Evolutionary conservation across 768 basidiomycete genomes (phyloP).

Genomic region (Leccinum olivaceopallidum): DNA sequence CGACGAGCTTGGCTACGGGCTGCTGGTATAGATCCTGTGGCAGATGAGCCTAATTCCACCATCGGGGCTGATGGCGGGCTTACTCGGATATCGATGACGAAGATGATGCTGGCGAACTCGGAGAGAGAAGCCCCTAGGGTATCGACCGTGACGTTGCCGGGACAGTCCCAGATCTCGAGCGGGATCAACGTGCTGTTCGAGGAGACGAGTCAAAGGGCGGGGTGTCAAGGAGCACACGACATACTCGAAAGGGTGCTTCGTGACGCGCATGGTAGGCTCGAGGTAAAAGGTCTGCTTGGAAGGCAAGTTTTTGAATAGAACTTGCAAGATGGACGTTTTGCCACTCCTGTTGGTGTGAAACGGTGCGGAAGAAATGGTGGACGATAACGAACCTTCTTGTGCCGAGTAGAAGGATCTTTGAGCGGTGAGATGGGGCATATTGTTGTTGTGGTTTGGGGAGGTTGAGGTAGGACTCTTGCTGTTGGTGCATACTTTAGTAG

Average conservation of each 20-base stretch:
- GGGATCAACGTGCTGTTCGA: conserved; percentile 80
- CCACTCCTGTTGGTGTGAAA: conserved; percentile 60
- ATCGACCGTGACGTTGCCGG: conserved; percentile 79
- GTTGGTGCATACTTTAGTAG: conserved; percentile 4
- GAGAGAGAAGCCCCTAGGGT: conserved; percentile 74
- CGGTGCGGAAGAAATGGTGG: not conserved
- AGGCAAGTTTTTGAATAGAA: conserved; percentile 83
- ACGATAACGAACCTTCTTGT: conserved; percentile 53
- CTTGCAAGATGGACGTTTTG: conserved; percentile 89
- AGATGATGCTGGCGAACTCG: conserved; percentile 83
- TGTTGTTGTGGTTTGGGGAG: conserved; percentile 10
- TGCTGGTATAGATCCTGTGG: conserved; percentile 79
- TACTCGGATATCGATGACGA: conserved; percentile 94
- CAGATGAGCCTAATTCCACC: conserved; percentile 4
- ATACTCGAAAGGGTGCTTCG: conserved; percentile 79
- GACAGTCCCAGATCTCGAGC: conserved; percentile 95
- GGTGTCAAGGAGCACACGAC: conserved; percentile 28
- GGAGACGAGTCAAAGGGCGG: not conserved
- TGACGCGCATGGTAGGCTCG: conserved; percentile 79
- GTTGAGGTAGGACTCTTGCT: conserved; percentile 15
- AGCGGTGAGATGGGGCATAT: conserved; percentile 36
- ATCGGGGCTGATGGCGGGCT: conserved; percentile 19
- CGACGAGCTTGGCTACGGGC: conserved; percentile 78
- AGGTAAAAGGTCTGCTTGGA: conserved; percentile 89
- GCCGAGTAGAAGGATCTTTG: conserved; percentile 74